Evolutionary conservation across 768 basidiomycete genomes (phyloP), one percentile per base, ranked within the genome.

Genomic region (Albatrellus ellisii): DNA sequence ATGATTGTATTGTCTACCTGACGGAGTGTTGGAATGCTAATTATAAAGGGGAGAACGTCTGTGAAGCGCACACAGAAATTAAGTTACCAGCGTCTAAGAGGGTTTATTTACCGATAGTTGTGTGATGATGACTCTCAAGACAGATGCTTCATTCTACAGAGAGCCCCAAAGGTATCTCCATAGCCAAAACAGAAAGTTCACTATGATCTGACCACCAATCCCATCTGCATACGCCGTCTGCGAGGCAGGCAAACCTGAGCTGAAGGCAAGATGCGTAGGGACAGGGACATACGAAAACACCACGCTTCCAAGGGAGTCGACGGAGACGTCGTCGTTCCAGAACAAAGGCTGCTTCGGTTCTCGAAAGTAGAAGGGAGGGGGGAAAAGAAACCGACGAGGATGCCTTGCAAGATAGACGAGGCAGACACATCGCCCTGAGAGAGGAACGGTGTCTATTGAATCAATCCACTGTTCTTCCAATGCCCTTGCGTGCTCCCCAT

Each of bases 401-500:
- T 69, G 33, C 94, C 94, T 50, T 84, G 75, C 12, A 95, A 67
- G 31, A 90, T 68, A 4, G 83, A 72, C 7, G 77, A 64, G 3
- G 68, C 62, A 2, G 67, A 61, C 1, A 73, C 65, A 7, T 73
- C 68, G 6, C 73, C 63, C 44, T 80, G 73, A 2, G 75, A 72
- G n/a, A 79, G 62, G 4, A 73, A 65, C 2, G 25, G 68, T 75
- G 52, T 86, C 85, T 28, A 87, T 64, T 1, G 82, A 82, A 54
- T 90, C 87, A 34, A 90, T 89, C 87, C 87, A 90, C 56, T 94
- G 91, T 55, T 98, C 94, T 57, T 99, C 94, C 12, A 99, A 67
- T 4, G 77, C 74, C 24, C 89, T 75, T 14, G 86, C 85, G 49
- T 94, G 86, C 56, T 95, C 91, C 48, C 92, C 90, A 51, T 87